Evolutionary conservation across 1,284 basidiomycete species (phyloP).

Genomic region (Sanghuangporus weigelae): DNA sequence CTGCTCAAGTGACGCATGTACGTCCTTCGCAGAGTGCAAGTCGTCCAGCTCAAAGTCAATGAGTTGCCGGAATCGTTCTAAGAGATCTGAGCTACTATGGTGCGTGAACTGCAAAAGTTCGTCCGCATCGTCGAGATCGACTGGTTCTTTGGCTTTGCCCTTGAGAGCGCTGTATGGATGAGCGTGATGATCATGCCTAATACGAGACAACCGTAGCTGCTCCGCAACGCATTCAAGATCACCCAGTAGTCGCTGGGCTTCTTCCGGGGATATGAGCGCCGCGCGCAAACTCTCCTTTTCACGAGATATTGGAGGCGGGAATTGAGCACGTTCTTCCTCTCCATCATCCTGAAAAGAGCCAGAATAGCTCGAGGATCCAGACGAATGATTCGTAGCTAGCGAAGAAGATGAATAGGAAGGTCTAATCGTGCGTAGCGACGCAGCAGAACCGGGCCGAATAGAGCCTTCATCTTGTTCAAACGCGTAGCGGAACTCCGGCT

Average conservation of each 20-base stretch:
- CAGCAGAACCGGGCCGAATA: constrained; percentile 44
- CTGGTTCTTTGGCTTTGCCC: constrained; percentile 23
- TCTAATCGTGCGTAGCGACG: constrained; percentile 53
- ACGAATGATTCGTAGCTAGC: constrained; percentile 38
- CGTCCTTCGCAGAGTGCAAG: constrained; percentile 40
- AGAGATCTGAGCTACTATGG: constrained; percentile 38
- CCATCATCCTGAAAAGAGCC: background rate
- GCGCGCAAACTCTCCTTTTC: constrained; percentile 2
- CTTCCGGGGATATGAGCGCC: background rate
- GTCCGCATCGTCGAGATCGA: constrained; percentile 39
- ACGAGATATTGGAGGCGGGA: background rate
- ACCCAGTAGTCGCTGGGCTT: constrained; percentile 1
- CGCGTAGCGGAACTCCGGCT: constrained; percentile 51
- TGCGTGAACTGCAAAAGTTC: constrained; percentile 41
- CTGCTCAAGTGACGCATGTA: constrained; percentile 26
- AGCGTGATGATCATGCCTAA: constrained; percentile 20
- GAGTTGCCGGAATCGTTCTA: constrained; percentile 45
- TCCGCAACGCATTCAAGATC: constrained; percentile 3
- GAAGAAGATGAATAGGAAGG: constrained; percentile 33
- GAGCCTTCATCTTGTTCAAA: constrained; percentile 48
- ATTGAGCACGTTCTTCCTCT: constrained; percentile 1
- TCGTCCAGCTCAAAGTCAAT: constrained; percentile 46
- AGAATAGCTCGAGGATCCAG: constrained; percentile 33
- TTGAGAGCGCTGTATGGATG: background rate
- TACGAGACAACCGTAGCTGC: background rate